Evolutionary conservation across 129 eudicot genomes (phyloP).

Genomic region (Arctium lappa): DNA sequence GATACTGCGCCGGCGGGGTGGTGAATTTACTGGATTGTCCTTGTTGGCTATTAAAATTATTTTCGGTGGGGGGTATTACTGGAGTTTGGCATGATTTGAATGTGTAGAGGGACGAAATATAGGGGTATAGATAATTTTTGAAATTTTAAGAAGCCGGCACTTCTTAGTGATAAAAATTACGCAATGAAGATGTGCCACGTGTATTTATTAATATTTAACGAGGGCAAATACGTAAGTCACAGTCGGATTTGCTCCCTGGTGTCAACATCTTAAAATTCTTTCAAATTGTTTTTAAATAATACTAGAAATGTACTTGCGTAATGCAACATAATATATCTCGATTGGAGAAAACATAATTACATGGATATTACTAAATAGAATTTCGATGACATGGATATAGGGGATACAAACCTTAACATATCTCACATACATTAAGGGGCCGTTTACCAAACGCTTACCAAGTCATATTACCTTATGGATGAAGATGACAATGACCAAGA

Average conservation of each 20-base stretch:
- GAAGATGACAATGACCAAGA: too few species aligned
- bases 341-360: too few species aligned
- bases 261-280: neutral
- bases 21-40: constrained; percentile 32
- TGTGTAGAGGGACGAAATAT: neutral
- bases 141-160: constrained; percentile 24
- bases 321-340: too few species aligned
- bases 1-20: constrained; percentile 47
- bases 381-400: too few species aligned
- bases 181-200: constrained; percentile 10
- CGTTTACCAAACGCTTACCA: too few species aligned
- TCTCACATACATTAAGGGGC: too few species aligned
- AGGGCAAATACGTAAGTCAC: neutral
- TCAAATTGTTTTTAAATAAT: too few species aligned
- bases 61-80: constrained; percentile 14
- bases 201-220: neutral
- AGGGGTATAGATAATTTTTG: neutral
- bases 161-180: neutral
- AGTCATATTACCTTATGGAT: too few species aligned
- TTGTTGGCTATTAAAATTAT: neutral
- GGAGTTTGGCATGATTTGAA: constrained; percentile 16
- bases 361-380: too few species aligned
- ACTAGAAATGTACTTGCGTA: too few species aligned
- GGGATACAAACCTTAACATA: too few species aligned
- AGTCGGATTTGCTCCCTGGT: neutral